Base-by-base conservation (phyloP, 2,329 filamentous ascomycete species). In the Penicillium sp. region DNA sequence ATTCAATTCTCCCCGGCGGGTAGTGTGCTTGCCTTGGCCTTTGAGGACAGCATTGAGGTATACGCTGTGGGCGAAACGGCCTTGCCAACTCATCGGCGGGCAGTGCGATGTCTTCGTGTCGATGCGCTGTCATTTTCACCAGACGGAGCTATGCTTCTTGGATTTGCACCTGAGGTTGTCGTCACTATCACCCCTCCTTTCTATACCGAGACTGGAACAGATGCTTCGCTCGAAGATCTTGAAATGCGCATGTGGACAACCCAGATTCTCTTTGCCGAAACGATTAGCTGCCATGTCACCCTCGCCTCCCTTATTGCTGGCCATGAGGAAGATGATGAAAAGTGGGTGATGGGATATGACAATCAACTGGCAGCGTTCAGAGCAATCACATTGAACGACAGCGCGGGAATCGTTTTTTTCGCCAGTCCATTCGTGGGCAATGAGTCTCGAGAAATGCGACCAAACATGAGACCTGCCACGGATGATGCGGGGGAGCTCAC, bases 11-110 rank as follows among this genome's bases (percentile, higher is more conserved):
- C 89, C 0, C 88, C 89, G 1, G 88, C 86, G 55, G 89, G 88
- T 19, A 83, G 85, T 36, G 87, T 95, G 12, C 72, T 95, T 38
- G 90, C 90, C 19, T 86, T 89, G 13, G 89, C 89, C 7, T 95
- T 91, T 68, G 84, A 89, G 63, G 87, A 88, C 47, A 88, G 88
- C n/a, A 91, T 95, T 54, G 90, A 95, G 67, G 87, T 95, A 0
- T 84, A 88, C 25, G 87, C 89, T 4, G 74, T 95, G 33, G 81
- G 81, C 40, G 76, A 84, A 2, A 80, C 77, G 45, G 82, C 81
- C 22, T 62, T 85, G 25, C 69, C 80, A 11, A 87, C 81, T 0
- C 86, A 90, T 58, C 79, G 86, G 60, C 79, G 88, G 58, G 81
- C 87, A 10, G 87, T 92, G 49, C 89, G 90, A 62, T 92, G 88